phyloP scores from a whole-genome alignment of 129 eudicot species.

The Artemisia annua region DNA sequence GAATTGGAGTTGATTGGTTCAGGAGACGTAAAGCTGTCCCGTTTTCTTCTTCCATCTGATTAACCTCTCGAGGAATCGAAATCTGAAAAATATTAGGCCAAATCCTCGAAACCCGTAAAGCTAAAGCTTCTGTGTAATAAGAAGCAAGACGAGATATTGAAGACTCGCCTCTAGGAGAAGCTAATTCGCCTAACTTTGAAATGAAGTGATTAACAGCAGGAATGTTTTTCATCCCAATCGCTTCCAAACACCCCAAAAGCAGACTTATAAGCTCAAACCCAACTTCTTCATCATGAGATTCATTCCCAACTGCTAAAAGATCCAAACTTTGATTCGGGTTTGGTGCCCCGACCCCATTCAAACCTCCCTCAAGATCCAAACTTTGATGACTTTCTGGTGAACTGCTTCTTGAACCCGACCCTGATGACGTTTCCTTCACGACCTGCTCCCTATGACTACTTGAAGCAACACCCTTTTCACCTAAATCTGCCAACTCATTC shows the following conservation, averaged over 20 bases:
- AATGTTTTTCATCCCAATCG: slow-evolving; percentile 63
- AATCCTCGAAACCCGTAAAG: slow-evolving; percentile 59
- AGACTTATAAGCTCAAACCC: slow-evolving; percentile 77
- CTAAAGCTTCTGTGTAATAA: slow-evolving; percentile 88
- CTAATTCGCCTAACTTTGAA: slow-evolving; percentile 69
- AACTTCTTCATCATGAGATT: slow-evolving; percentile 47
- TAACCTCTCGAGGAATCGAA: slow-evolving; percentile 57
- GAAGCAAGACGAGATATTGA: slow-evolving; percentile 61
- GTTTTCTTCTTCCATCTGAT: slow-evolving; percentile 59
- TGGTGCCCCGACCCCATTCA: slow-evolving; percentile 51
- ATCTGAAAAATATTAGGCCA: slow-evolving; percentile 79
- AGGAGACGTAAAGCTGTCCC: slow-evolving; percentile 60
- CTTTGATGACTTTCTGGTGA: slow-evolving; percentile 63
- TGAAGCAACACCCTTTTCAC: slow-evolving; percentile 52
- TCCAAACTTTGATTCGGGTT: slow-evolving; percentile 44
- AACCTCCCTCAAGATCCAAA: slow-evolving; percentile 46
- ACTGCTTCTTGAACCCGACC: slow-evolving; percentile 53
- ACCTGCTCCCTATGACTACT: slow-evolving; percentile 39
- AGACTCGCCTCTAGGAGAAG: slow-evolving; percentile 81
- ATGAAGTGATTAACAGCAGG: slow-evolving; percentile 51
- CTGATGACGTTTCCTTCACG: slow-evolving; percentile 50
- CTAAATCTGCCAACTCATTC: slow-evolving; percentile 49
- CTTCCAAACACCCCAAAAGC: slow-evolving; percentile 73
- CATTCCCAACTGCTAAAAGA: slow-evolving; percentile 33
- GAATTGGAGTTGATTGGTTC: slow-evolving; percentile 82